phyloP scores from a whole-genome alignment of 1,284 basidiomycete species.

The Pulveroboletus ridleyi region DNA sequence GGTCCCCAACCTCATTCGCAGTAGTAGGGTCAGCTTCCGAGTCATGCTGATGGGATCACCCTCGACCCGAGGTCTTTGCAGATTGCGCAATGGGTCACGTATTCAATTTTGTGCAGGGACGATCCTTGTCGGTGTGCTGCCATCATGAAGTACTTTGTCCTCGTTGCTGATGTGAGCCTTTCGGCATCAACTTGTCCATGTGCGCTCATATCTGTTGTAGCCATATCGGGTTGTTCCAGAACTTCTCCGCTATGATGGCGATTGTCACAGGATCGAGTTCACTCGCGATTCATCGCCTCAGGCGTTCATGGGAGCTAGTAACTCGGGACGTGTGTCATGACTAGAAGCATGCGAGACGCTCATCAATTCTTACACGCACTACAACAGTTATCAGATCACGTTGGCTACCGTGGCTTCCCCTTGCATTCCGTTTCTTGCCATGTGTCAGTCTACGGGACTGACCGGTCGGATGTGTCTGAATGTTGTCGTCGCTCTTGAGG shows the following conservation, averaged over 20 bases:
- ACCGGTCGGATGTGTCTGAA: conserved; percentile 5
- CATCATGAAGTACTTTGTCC: conserved; percentile 81
- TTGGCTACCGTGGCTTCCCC: conserved; percentile 70
- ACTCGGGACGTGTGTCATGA: conserved; percentile 52
- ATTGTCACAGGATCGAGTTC: conserved; percentile 83
- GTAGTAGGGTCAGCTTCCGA: conserved; percentile 59
- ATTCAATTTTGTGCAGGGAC: conserved; percentile 72
- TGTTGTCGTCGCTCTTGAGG: conserved; percentile 39
- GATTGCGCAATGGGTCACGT: conserved; percentile 81
- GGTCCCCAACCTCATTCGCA: conserved; percentile 76
- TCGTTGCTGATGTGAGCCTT: conserved; percentile 71
- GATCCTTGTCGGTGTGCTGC: conserved; percentile 74
- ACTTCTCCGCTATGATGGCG: conserved; percentile 83
- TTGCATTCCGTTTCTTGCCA: conserved; percentile 86
- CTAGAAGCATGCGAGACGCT: conserved; percentile 58
- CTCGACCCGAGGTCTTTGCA: conserved; percentile 27
- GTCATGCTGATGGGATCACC: neutral
- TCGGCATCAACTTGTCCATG: neutral
- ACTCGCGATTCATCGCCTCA: conserved; percentile 76
- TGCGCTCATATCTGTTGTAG: conserved; percentile 42
- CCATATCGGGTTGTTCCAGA: conserved; percentile 73
- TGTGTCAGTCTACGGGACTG: conserved; percentile 28
- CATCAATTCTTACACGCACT: conserved; percentile 76
- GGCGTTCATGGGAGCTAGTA: conserved; percentile 82
- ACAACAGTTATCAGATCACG: conserved; percentile 72